Percentiles rank a stretch among this genome's conserved stretches.
These are phyloP conservation scores for Lentinus tigrinus DNA, from an alignment of 768 basidiomycete species.

Conservation along the genomic window DNA sequence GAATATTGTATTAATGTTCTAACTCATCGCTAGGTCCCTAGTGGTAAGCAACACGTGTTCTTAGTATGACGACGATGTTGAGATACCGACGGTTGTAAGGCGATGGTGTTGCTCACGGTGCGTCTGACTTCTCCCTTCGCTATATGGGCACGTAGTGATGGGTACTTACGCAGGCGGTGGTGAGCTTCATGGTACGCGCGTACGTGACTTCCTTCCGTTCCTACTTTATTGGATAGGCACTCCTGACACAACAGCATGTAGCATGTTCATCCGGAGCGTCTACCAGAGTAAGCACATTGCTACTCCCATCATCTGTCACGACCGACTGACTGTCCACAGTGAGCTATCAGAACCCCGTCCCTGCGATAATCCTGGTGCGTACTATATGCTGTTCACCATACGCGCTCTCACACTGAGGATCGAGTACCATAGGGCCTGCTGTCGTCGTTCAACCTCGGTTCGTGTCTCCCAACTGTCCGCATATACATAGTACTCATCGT, in stretches of 20 bases:
- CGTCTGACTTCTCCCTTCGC: not conserved
- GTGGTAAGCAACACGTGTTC: no score
- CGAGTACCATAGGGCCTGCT: constrained; percentile 28
- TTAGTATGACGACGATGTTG: no score
- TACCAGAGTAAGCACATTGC: constrained; percentile 44
- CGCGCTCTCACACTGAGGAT: not conserved
- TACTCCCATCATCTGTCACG: not conserved
- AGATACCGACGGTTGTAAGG: not conserved
- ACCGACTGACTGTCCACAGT: constrained; percentile 29
- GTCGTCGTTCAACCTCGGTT: constrained; percentile 49
- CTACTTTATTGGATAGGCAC: not conserved
- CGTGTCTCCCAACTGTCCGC: constrained; percentile 8
- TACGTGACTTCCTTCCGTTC: not conserved
- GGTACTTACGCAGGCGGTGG: not conserved
- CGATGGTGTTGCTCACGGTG: constrained; percentile 1
- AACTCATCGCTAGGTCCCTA: no score
- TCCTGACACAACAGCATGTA: constrained; percentile 6
- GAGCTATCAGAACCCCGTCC: constrained; percentile 16
- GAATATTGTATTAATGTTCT: no score
- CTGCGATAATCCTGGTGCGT: no score
- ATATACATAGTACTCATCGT: not conserved
- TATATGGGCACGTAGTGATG: not conserved
- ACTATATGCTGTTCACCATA: constrained; percentile 12
- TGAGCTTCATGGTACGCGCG: constrained; percentile 12
- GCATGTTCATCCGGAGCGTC: constrained; percentile 50